Conservation (phyloP, 306 rosid genomes). For the Quercus wislizeni region DNA sequence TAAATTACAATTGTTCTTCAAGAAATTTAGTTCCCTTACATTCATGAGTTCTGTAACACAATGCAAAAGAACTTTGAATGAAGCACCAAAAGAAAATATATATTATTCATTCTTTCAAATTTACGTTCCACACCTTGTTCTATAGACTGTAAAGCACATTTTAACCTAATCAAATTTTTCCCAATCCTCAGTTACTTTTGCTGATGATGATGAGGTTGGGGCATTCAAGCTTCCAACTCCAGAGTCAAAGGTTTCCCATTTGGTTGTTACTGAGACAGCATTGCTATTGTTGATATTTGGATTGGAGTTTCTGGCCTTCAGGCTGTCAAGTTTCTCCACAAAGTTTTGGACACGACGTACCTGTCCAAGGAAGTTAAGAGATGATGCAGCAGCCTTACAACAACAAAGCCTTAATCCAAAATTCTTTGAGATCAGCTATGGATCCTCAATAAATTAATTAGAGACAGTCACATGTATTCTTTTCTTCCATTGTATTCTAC, state of each 20-base stretch:
- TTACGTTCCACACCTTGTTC: not conserved
- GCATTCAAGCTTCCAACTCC: slow-evolving; percentile 68
- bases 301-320: slow-evolving; percentile 58
- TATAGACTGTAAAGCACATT: slow-evolving; percentile 2
- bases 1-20: too few species aligned
- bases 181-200: slow-evolving; percentile 47
- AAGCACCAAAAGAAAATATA: slow-evolving; percentile 19
- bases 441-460: too few species aligned
- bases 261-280: slow-evolving; percentile 55
- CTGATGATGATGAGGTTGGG: slow-evolving; percentile 48
- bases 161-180: slow-evolving; percentile 43
- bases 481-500: too few species aligned
- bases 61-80: slow-evolving; percentile 12
- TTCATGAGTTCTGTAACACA: not conserved
- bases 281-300: slow-evolving; percentile 41
- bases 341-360: slow-evolving; percentile 73
- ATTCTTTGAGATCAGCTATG: too few species aligned
- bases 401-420: too few species aligned
- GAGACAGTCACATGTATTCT: too few species aligned
- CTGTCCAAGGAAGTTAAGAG: slow-evolving; percentile 34
- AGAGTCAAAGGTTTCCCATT: slow-evolving; percentile 64
- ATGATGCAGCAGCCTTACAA: slow-evolving; percentile 1
- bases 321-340: slow-evolving; percentile 60
- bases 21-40: not conserved
- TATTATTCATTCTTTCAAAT: slow-evolving; percentile 15